Conservation (phyloP, 805 yeast species). For the Candida insectalens region DNA sequence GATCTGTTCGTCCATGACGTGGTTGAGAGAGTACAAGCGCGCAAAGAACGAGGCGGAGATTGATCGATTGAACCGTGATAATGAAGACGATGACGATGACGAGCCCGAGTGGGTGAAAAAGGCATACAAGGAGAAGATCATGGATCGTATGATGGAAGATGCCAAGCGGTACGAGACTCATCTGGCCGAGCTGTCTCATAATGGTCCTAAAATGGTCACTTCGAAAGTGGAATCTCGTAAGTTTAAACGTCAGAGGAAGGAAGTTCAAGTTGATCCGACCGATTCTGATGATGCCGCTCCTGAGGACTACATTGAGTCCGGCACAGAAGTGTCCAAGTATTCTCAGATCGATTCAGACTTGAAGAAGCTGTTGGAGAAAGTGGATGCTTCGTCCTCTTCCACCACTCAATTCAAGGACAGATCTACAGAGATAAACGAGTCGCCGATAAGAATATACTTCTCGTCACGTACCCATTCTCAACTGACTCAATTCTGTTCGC, state of each 20-base stretch:
- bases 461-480: conserved; percentile 92
- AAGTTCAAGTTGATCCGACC: conserved; percentile 1
- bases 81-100: conserved; percentile 27
- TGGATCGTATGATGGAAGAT: conserved; percentile 18
- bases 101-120: conserved; percentile 32
- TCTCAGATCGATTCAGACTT: conserved; percentile 37
- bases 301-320: conserved; percentile 26
- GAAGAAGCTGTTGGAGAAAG: conserved; percentile 32
- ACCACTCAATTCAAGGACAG: conserved; percentile 5
- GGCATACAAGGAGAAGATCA: conserved; percentile 24
- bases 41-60: conserved; percentile 27
- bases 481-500: conserved; percentile 68
- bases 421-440: conserved; percentile 13
- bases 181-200: conserved; percentile 25
- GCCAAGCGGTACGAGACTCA: conserved; percentile 32
- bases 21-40: conserved; percentile 38
- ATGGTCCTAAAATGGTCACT: conserved; percentile 14
- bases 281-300: conserved; percentile 9
- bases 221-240: conserved; percentile 13
- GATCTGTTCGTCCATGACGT: conserved; percentile 76
- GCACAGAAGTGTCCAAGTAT: conserved; percentile 13
- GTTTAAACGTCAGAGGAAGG: conserved; percentile 16
- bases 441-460: conserved; percentile 47
- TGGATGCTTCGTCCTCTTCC: conserved; percentile 19
- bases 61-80: conserved; percentile 10